phyloP scores from a whole-genome alignment of 2,329 filamentous ascomycete genomes.

The Ascochyta rabiei region DNA sequence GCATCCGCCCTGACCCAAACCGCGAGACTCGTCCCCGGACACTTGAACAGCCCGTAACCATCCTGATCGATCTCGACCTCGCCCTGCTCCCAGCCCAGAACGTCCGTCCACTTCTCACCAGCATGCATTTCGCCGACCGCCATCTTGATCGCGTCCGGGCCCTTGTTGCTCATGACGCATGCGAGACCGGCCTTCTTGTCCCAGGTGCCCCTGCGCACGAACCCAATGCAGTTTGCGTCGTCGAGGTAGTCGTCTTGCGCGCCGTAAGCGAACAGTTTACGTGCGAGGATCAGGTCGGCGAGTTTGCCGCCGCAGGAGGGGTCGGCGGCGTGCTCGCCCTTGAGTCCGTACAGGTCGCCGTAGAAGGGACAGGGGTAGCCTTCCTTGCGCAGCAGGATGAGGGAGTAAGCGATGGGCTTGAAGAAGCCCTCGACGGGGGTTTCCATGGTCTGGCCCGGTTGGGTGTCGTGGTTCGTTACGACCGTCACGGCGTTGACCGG shows the following conservation, averaged over 20 bases:
- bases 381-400: constrained; percentile 69
- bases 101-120: constrained; percentile 68
- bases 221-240: constrained; percentile 65
- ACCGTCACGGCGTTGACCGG: constrained; percentile 68
- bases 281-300: constrained; percentile 64
- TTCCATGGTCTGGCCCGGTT: constrained; percentile 67
- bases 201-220: constrained; percentile 61
- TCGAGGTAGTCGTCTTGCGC: constrained; percentile 69
- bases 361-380: constrained; percentile 74
- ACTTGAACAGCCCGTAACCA: constrained; percentile 64
- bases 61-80: constrained; percentile 64
- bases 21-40: constrained; percentile 57
- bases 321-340: constrained; percentile 60
- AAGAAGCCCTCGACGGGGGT: constrained; percentile 69
- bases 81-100: constrained; percentile 61
- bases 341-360: constrained; percentile 71
- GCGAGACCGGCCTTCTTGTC: constrained; percentile 54
- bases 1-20: constrained; percentile 67
- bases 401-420: constrained; percentile 72
- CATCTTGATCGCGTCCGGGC: constrained; percentile 61
- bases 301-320: constrained; percentile 60
- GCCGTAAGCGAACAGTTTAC: constrained; percentile 71
- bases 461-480: constrained; percentile 75
- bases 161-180: constrained; percentile 59
- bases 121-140: constrained; percentile 63